Evolutionary conservation across 192 early-diverging fungal species (phyloP).

Genomic region (Entomortierella beljakovae): DNA sequence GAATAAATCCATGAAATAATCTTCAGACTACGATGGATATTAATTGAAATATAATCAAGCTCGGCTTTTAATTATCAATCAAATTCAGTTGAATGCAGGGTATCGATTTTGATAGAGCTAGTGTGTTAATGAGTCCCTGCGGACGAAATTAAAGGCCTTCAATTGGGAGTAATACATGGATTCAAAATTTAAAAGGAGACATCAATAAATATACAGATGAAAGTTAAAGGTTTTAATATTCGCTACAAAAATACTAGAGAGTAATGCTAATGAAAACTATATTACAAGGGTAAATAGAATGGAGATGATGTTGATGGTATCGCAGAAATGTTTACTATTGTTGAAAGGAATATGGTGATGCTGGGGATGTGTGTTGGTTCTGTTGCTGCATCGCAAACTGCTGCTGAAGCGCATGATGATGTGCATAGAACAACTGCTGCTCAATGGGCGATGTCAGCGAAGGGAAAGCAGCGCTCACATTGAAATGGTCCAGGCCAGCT

Average conservation of each 20-base stretch:
- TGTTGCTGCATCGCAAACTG: conserved; percentile 49
- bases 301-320: neutral
- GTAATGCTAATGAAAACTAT: conserved; percentile 2
- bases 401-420: conserved; percentile 38
- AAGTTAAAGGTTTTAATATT: too few species aligned
- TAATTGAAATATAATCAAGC: too few species aligned
- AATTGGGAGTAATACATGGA: too few species aligned
- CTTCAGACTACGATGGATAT: too few species aligned
- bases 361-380: conserved; percentile 27
- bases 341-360: conserved; percentile 22
- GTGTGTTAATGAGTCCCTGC: too few species aligned
- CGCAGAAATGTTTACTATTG: neutral
- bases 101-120: too few species aligned
- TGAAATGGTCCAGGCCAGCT: conserved; percentile 21
- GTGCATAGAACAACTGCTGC: conserved; percentile 43
- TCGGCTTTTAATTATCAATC: too few species aligned
- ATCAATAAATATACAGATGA: too few species aligned
- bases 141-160: too few species aligned
- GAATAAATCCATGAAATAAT: too few species aligned
- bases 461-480: conserved; percentile 12
- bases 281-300: neutral
- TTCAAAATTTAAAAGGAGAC: too few species aligned
- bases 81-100: too few species aligned
- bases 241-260: neutral
- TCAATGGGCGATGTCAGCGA: conserved; percentile 35